Conservation (phyloP, 169 alveolate species). For the Plasmodium berghei region DNA sequence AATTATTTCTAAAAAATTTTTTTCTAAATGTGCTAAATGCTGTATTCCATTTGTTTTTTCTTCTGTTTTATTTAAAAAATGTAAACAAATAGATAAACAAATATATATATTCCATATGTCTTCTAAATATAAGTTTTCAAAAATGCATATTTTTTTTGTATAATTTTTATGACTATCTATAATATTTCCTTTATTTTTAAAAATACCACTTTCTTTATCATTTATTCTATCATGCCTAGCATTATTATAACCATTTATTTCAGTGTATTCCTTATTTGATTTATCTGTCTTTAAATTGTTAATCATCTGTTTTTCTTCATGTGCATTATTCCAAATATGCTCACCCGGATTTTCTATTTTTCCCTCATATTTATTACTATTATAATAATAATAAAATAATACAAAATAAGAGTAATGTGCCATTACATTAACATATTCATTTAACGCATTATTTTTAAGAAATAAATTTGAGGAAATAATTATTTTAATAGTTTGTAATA, state of each 20-base stretch:
- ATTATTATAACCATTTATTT: background rate
- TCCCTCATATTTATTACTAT: constrained; percentile 13
- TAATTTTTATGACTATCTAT: background rate
- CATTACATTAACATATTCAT: constrained; percentile 41
- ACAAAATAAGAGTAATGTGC: constrained; percentile 67
- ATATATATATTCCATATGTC: constrained; percentile 47
- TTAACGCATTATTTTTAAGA: constrained; percentile 20
- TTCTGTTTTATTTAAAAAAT: constrained; percentile 50
- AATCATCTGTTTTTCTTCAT: background rate
- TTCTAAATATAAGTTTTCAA: constrained; percentile 49
- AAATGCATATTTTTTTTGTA: constrained; percentile 1
- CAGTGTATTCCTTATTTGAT: background rate
- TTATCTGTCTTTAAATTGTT: background rate
- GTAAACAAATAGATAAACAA: constrained; percentile 44
- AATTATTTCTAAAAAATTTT: constrained; percentile 35
- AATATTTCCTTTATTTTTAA: too few species aligned
- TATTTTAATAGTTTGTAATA: constrained; percentile 26
- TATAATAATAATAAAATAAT: constrained; percentile 19
- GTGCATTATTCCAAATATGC: background rate
- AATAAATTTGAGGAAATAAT: constrained; percentile 57
- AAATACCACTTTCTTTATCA: background rate
- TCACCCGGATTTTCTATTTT: background rate
- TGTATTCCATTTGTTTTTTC: constrained; percentile 46
- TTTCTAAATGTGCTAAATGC: constrained; percentile 48
- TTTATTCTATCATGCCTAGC: background rate